These are phyloP conservation scores for Schoenoplectus tabernaemontani DNA, from an alignment of 202 grass and related monocot genomes.

Conservation along the genomic window DNA sequence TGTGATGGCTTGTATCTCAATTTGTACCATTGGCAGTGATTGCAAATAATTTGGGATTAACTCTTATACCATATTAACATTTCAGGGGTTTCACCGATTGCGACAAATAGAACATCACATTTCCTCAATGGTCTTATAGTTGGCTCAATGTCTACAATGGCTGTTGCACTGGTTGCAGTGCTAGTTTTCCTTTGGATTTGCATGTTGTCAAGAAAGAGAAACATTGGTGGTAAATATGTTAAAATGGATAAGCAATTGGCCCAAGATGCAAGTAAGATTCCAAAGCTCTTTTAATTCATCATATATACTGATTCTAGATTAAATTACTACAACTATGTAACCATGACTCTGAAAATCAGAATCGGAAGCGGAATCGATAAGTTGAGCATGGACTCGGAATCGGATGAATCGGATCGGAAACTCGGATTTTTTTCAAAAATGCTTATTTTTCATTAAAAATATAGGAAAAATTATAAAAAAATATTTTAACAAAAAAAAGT, in stretches of 20 bases:
- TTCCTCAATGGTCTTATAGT: slow-evolving; percentile 92
- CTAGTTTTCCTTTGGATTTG: slow-evolving; percentile 89
- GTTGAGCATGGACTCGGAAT: too few species aligned
- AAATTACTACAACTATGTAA: background rate
- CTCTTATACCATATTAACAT: background rate
- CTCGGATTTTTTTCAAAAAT: too few species aligned
- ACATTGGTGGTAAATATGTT: slow-evolving; percentile 45
- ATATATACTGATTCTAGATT: background rate
- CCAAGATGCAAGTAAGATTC: slow-evolving; percentile 40
- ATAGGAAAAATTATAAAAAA: too few species aligned
- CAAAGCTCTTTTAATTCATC: background rate
- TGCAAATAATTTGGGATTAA: background rate
- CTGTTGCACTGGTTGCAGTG: slow-evolving; percentile 55
- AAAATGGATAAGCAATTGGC: slow-evolving; percentile 63
- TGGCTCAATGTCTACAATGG: slow-evolving; percentile 89
- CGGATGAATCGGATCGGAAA: too few species aligned
- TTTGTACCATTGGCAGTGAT: too few species aligned
- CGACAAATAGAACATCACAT: slow-evolving; percentile 50
- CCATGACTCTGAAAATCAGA: too few species aligned
- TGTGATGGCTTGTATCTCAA: background rate
- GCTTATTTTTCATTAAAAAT: too few species aligned
- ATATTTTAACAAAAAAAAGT: too few species aligned
- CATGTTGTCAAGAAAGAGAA: slow-evolving; percentile 77
- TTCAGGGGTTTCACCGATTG: slow-evolving; percentile 55
- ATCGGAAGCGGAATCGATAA: too few species aligned